A percentile compares a stretch with the other conserved stretches of the same genome.
Conservation (phyloP, 2,329 filamentous ascomycete species). For the Blumeria hordei region DNA sequence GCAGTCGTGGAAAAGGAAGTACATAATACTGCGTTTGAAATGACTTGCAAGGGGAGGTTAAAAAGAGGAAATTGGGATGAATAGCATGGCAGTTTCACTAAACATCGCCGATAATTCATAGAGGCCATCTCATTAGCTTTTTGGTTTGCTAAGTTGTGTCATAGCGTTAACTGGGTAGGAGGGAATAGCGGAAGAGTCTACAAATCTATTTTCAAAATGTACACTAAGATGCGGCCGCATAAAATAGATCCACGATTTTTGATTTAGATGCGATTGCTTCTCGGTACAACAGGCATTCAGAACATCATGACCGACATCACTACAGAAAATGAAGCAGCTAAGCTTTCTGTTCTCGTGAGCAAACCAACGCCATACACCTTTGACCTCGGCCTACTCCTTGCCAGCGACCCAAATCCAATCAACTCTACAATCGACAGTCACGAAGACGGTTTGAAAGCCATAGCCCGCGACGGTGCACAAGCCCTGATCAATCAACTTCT, state of each 20-base stretch:
- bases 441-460: slow-evolving; percentile 44
- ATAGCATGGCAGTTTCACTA: slow-evolving; percentile 22
- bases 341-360: slow-evolving; percentile 37
- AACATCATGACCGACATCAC: too few species aligned
- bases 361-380: slow-evolving; percentile 84
- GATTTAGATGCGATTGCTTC: neutral
- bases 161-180: too few species aligned
- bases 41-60: slow-evolving; percentile 3
- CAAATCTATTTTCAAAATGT: neutral
- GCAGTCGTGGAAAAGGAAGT: neutral
- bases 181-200: too few species aligned
- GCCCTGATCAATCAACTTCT: slow-evolving; percentile 85
- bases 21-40: neutral
- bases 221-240: slow-evolving; percentile 8
- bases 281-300: neutral
- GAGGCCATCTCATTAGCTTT: slow-evolving; percentile 23
- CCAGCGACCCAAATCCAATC: slow-evolving; percentile 69
- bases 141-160: neutral
- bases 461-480: slow-evolving; percentile 77
- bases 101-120: slow-evolving; percentile 32
- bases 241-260: neutral
- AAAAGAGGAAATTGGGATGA: slow-evolving; percentile 19
- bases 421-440: slow-evolving; percentile 25
- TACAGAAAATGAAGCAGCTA: too few species aligned
- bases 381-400: slow-evolving; percentile 70